Conservation (phyloP, 2,329 filamentous ascomycete genomes). For the Calonectria hongkongensis region DNA sequence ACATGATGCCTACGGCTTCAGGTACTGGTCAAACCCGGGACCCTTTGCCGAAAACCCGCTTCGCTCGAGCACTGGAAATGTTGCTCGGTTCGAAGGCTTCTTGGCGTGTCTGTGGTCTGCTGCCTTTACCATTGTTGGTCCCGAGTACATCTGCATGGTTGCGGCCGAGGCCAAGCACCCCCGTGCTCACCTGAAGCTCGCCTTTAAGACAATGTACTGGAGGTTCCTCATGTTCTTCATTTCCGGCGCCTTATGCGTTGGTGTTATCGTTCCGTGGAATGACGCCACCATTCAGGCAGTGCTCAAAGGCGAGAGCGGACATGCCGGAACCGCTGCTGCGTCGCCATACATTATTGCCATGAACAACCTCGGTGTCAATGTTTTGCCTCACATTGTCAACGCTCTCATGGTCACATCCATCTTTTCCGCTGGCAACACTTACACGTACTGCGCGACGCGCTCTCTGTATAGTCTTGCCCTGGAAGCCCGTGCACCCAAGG, state of each 20-base stretch:
- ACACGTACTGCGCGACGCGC: slow-evolving; percentile 70
- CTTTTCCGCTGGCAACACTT: slow-evolving; percentile 67
- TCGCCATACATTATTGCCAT: slow-evolving; percentile 78
- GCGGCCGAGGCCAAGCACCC: slow-evolving; percentile 39
- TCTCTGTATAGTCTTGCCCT: slow-evolving; percentile 69
- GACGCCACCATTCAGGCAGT: slow-evolving; percentile 74
- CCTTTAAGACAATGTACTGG: slow-evolving; percentile 40
- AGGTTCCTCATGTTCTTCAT: slow-evolving; percentile 43
- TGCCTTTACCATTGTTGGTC: slow-evolving; percentile 77
- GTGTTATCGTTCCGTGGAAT: slow-evolving; percentile 79
- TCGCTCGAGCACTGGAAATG: slow-evolving; percentile 24
- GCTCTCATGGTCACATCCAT: slow-evolving; percentile 65
- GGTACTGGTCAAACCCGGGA: slow-evolving; percentile 35
- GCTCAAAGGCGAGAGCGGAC: slow-evolving; percentile 47
- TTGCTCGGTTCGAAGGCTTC: slow-evolving; percentile 39
- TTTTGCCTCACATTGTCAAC: slow-evolving; percentile 74
- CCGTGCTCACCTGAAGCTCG: slow-evolving; percentile 37
- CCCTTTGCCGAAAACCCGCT: slow-evolving; percentile 35
- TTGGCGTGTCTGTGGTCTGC: slow-evolving; percentile 36
- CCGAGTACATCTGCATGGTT: slow-evolving; percentile 73
- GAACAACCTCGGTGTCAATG: slow-evolving; percentile 69
- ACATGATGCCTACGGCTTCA: slow-evolving; percentile 39
- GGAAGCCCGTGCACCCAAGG: slow-evolving; percentile 66
- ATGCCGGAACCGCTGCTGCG: slow-evolving; percentile 68
- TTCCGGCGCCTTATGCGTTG: slow-evolving; percentile 64